A percentile compares a stretch with the other conserved stretches of the same genome.
Evolutionary conservation across 2,329 filamentous ascomycete genomes (phyloP).

Genomic region (Cadophora malorum): DNA sequence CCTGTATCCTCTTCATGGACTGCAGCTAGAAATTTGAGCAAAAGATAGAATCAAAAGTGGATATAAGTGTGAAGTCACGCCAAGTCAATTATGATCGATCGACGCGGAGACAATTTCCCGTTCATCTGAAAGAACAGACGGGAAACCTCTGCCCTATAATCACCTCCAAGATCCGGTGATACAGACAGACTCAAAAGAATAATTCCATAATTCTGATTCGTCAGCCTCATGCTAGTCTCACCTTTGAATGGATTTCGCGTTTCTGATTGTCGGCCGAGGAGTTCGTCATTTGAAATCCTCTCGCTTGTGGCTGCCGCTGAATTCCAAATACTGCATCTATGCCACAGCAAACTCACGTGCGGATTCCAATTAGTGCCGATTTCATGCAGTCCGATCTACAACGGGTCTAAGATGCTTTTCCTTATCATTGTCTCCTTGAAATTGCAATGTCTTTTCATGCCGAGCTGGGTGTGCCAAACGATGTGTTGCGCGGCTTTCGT

Average conservation of each 20-base stretch:
- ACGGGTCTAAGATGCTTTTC: neutral
- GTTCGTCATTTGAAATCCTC: slow-evolving; percentile 8
- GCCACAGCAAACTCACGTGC: slow-evolving; percentile 1
- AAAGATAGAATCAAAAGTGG: neutral
- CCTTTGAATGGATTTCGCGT: neutral
- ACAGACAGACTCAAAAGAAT: neutral
- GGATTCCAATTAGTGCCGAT: neutral
- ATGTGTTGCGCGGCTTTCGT: neutral
- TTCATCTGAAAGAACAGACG: neutral
- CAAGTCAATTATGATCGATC: neutral
- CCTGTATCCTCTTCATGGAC: too few relatives aligned
- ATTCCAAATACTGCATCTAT: slow-evolving; percentile 14
- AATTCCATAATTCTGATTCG: neutral
- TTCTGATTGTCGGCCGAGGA: neutral
- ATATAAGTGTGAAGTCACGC: too few relatives aligned
- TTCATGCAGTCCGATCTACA: neutral
- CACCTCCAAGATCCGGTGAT: neutral
- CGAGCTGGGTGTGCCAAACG: neutral
- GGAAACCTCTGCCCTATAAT: neutral
- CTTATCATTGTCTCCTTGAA: neutral
- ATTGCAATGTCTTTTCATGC: neutral
- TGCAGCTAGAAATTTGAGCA: too few relatives aligned
- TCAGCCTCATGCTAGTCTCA: neutral
- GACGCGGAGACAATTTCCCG: neutral
- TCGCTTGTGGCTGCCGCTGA: neutral